Evolutionary conservation across 768 basidiomycete genomes (phyloP).

Genomic region (Psilocybe sp.): DNA sequence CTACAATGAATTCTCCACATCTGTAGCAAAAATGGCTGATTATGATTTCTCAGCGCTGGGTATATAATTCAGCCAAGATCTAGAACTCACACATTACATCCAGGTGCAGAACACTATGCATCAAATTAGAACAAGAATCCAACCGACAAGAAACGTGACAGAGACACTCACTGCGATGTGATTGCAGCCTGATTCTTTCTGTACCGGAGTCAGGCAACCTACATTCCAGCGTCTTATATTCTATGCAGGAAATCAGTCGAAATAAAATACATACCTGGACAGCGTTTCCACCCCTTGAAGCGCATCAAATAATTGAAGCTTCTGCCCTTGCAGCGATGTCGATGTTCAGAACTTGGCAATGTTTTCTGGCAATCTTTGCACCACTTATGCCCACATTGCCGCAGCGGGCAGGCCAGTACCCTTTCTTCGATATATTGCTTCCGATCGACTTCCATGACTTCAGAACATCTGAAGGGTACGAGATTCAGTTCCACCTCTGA

Average conservation of each 20-base stretch:
- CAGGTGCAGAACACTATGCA: conserved; percentile 49
- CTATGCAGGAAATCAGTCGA: conserved; percentile 3
- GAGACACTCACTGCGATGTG: conserved; percentile 51
- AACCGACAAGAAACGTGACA: neutral
- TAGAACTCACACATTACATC: conserved; percentile 45
- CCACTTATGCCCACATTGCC: conserved; percentile 50
- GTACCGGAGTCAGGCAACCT: conserved; percentile 49
- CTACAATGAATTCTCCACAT: conserved; percentile 46
- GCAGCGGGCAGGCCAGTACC: conserved; percentile 48
- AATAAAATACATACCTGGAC: conserved; percentile 41
- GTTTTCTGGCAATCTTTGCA: conserved; percentile 57
- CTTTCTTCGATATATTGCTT: conserved; percentile 37
- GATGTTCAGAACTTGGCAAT: conserved; percentile 33
- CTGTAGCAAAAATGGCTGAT: conserved; percentile 15
- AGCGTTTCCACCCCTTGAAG: conserved; percentile 59
- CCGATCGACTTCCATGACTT: conserved; percentile 48
- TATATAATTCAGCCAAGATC: neutral
- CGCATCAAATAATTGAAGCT: conserved; percentile 54
- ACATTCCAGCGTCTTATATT: neutral
- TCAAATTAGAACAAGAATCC: neutral
- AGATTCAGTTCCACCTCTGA: neutral
- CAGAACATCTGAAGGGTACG: conserved; percentile 38
- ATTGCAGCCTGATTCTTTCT: conserved; percentile 51
- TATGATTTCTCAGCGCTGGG: neutral
- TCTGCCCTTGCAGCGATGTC: conserved; percentile 58